Conservation (phyloP, 2,329 filamentous ascomycete species). For the Tolypocladium cylindrosporum region DNA sequence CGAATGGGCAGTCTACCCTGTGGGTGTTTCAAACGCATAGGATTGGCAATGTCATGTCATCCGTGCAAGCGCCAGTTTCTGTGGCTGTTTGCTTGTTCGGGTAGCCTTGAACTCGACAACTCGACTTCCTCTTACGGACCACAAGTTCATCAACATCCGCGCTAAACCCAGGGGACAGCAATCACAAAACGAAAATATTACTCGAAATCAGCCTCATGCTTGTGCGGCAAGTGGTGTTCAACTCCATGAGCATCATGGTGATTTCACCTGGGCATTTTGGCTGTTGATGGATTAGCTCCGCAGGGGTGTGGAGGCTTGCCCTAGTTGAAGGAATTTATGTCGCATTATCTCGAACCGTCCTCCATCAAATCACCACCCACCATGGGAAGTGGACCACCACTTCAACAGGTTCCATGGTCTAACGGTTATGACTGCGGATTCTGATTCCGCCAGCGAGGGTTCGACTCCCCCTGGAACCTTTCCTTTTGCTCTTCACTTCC, state of each 20-base stretch:
- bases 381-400: slow-evolving; percentile 17
- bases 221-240: too few relatives aligned
- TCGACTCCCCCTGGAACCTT: slow-evolving; percentile 25
- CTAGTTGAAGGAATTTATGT: background rate
- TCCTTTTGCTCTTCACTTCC: slow-evolving; percentile 2
- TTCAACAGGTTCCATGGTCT: slow-evolving; percentile 23
- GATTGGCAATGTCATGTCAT: too few relatives aligned
- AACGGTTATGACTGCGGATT: slow-evolving; percentile 27
- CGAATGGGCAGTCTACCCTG: too few relatives aligned
- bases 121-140: too few relatives aligned
- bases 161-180: accelerated
- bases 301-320: background rate
- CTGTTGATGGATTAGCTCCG: background rate
- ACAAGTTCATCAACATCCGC: too few relatives aligned
- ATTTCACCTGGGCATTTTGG: background rate
- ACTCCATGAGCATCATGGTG: background rate
- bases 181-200: background rate
- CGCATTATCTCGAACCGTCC: background rate
- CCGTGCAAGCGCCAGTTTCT: too few relatives aligned
- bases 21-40: too few relatives aligned
- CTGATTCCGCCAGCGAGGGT: slow-evolving; percentile 27
- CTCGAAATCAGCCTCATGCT: background rate
- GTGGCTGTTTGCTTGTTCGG: too few relatives aligned
- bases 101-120: too few relatives aligned
- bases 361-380: background rate